A percentile compares a stretch with the other conserved stretches of the same genome.
Conservation (phyloP, 805 yeast species). For the Yarrowia sp. region DNA sequence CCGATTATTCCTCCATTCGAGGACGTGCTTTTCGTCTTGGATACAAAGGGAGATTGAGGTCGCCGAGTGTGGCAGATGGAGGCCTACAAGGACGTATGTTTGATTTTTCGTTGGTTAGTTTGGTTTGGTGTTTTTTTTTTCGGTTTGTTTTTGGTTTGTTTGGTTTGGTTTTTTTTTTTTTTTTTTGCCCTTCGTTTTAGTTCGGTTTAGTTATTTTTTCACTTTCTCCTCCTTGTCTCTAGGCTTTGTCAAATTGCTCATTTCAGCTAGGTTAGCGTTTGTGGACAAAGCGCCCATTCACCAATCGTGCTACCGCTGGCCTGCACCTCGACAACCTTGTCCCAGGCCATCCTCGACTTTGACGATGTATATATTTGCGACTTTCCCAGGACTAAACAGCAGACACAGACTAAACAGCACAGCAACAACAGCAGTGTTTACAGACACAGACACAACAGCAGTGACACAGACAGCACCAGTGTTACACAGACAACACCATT, state of each 20-base stretch:
- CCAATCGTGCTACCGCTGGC: constrained; percentile 25
- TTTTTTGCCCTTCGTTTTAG: background rate
- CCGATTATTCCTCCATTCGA: no score
- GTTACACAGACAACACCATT: background rate
- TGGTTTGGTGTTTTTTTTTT: no score
- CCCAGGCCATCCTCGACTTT: constrained; percentile 9
- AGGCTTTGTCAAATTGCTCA: constrained; percentile 34
- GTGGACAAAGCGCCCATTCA: constrained; percentile 21
- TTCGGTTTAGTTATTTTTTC: no score
- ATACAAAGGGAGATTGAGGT: no score
- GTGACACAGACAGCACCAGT: background rate
- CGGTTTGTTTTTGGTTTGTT: no score
- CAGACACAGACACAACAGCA: background rate
- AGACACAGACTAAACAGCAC: background rate
- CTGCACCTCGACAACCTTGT: constrained; percentile 27
- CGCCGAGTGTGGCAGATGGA: no score
- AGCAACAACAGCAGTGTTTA: background rate
- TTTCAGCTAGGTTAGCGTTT: constrained; percentile 5
- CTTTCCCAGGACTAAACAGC: background rate
- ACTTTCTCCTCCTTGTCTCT: background rate
- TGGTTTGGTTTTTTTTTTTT: no score
- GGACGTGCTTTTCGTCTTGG: no score
- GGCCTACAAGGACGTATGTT: no score
- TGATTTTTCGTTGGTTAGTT: no score
- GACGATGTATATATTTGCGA: constrained; percentile 25